phyloP scores from a whole-genome alignment of 306 rosid genomes.

The Cucumis sativus region DNA sequence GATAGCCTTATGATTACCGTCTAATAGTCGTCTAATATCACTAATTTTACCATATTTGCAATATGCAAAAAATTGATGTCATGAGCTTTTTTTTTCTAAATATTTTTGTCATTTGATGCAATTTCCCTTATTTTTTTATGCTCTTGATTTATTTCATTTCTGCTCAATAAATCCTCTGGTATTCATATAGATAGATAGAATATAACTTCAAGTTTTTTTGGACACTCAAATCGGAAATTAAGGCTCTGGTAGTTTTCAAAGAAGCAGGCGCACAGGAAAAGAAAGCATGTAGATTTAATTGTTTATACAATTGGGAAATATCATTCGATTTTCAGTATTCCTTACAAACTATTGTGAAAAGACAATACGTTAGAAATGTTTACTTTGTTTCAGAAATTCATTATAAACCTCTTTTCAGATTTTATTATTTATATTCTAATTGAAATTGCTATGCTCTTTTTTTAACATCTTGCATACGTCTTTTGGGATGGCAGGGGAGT shows the following conservation, averaged over 20 bases:
- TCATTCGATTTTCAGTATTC: background rate
- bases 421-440: background rate
- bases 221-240: background rate
- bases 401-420: background rate
- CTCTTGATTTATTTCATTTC: background rate
- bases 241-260: background rate
- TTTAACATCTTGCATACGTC: slow-evolving; percentile 8
- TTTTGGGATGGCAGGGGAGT: slow-evolving; percentile 59
- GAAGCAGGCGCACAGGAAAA: background rate
- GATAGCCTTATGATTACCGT: no score
- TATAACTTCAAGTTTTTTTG: background rate
- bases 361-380: background rate
- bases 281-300: background rate
- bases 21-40: no score
- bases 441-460: background rate
- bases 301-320: background rate
- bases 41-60: no score
- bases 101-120: no score
- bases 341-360: background rate
- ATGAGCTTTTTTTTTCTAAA: no score
- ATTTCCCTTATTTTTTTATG: no score
- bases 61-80: no score
- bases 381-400: background rate
- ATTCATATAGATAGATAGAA: no score
- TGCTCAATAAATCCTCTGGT: background rate